Evolutionary conservation across 2,329 filamentous ascomycete genomes (phyloP), one percentile per base, ranked within the genome.

Genomic region (Huntiella savannae): DNA sequence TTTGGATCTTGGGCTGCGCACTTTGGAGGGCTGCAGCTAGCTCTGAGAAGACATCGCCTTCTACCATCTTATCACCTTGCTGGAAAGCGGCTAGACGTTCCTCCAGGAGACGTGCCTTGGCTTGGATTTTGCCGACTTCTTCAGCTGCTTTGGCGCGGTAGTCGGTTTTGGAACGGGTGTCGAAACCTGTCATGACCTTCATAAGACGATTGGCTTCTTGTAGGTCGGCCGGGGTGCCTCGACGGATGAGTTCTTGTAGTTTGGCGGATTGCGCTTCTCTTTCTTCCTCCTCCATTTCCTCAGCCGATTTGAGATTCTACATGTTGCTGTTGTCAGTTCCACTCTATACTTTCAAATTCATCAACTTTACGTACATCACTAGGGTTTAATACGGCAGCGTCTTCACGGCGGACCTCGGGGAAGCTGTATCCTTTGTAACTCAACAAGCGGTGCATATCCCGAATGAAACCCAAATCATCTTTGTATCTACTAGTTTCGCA

Each of bases 231-330:
- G 91, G 91, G 4, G 83, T 79, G 46, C 91, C 91, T 54, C 91
- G 73, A 50, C 91, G 79, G 58, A 98, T 96, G 45, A 98, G 69
- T 63, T 98, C 91, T 59, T 98, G 91, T 13, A 98, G 71, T 63
- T 98, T 98, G n/a, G 91, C 91, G 2, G 86, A 94, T 59, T 98
- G 91, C 2, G 88, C 88, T 55, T 88, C 85, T 48, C 75, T 75
- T 60, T 98, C 91, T 62, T 98, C 91, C 56, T 92, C 85, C 58
- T 98, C 91, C 87, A 98, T 96, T 59, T 98, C 91, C 57, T 98
- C 91, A 17, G 84, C 86, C 1, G 88, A 96, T 63, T 92, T 86
- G 39, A 98, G 72, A 57, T 91, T 94, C 85, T 93, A 43, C 17
- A 28, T 13, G 10, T 17, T 15, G 15, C 19, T 13, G 17, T 37